Percentiles rank a stretch among this genome's conserved stretches.
Evolutionary conservation across 2,329 filamentous ascomycete genomes (phyloP).

Genomic region (Xylariomycetidae sp.): DNA sequence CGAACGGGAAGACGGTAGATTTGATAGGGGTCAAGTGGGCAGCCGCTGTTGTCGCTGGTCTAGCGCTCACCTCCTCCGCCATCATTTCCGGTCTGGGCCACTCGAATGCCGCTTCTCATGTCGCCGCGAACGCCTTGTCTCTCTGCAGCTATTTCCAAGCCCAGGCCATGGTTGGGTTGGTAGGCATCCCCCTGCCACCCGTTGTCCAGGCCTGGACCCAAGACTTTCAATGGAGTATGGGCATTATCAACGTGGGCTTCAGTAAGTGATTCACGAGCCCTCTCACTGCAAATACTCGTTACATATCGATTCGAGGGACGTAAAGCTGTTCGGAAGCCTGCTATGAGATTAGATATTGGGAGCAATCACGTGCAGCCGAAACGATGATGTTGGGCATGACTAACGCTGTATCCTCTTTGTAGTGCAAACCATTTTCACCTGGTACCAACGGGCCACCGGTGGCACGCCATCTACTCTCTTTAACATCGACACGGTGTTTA

Average conservation of each 20-base stretch:
- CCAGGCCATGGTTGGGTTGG: constrained; percentile 78
- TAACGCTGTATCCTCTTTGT: too few species aligned
- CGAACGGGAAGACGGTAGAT: constrained; percentile 80
- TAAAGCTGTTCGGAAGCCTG: too few species aligned
- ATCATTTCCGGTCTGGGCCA: constrained; percentile 79
- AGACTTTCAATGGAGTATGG: constrained; percentile 91
- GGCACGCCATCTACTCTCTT: constrained; percentile 72
- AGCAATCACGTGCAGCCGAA: too few species aligned
- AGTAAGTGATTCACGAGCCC: too few species aligned
- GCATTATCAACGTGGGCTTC: constrained; percentile 75
- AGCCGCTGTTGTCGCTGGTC: constrained; percentile 70
- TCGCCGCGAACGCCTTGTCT: constrained; percentile 78
- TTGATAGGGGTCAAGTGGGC: constrained; percentile 77
- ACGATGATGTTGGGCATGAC: too few species aligned
- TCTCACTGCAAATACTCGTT: too few species aligned
- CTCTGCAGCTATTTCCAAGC: constrained; percentile 85
- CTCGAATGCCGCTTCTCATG: constrained; percentile 81
- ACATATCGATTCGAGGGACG: too few species aligned
- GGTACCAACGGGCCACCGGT: constrained; percentile 84
- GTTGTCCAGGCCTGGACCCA: constrained; percentile 84
- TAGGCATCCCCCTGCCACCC: constrained; percentile 68
- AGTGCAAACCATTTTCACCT: constrained; percentile 77
- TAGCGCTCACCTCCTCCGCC: constrained; percentile 73
- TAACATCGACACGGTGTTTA: constrained; percentile 63
- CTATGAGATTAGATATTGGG: too few species aligned